Percentiles rank a stretch among this genome's conserved stretches.
These are phyloP conservation scores for Taphrina confusa DNA, from an alignment of 1,139 yeast genomes.

Conservation along the genomic window DNA sequence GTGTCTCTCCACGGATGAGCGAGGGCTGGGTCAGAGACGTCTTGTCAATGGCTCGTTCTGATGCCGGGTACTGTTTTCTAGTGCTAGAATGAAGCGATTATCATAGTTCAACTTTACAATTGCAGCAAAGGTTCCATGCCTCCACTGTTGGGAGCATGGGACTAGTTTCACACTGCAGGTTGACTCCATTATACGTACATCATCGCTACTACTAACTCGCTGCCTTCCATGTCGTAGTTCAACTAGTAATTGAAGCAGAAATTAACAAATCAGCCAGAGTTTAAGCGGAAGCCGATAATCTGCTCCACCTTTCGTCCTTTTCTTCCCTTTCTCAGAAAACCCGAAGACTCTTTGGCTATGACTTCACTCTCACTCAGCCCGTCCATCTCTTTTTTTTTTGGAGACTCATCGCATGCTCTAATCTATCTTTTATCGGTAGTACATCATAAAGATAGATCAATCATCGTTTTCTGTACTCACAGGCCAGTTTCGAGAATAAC, in stretches of 20 bases:
- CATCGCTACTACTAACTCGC: neutral
- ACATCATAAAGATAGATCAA: too few relatives aligned
- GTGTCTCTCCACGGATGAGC: neutral
- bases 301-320: conserved; percentile 2
- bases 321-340: too few relatives aligned
- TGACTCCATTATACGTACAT: conserved; percentile 25
- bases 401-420: too few relatives aligned
- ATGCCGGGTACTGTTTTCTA: neutral
- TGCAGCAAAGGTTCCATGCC: neutral
- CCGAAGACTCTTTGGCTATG: neutral
- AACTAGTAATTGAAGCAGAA: neutral
- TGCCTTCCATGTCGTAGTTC: neutral
- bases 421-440: too few relatives aligned
- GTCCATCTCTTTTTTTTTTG: too few relatives aligned
- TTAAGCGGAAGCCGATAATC: conserved; percentile 2
- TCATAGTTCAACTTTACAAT: conserved; percentile 14
- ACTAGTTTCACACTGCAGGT: neutral
- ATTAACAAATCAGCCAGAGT: neutral
- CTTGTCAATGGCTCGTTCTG: conserved; percentile 11
- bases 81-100: conserved; percentile 15
- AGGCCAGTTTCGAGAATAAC: too few relatives aligned
- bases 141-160: neutral
- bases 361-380: too few relatives aligned
- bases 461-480: too few relatives aligned
- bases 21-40: conserved; percentile 9